Base-by-base conservation (phyloP, 179 eudicot genomes). In the Nepenthes alata region DNA sequence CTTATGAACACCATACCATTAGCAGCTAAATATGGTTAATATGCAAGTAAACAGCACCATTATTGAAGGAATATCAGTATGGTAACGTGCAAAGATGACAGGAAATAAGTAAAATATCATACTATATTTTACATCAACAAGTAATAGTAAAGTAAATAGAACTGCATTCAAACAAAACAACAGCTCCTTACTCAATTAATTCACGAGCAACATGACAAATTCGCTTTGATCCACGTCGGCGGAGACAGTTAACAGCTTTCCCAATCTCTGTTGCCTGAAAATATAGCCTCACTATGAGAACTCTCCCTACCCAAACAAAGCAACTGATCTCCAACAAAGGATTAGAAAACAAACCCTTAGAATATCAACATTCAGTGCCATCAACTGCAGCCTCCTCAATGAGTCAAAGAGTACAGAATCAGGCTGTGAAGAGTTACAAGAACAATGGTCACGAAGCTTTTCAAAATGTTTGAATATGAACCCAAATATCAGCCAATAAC, bases 221-320 rank as follows among this genome's bases (percentile, higher is more conserved):
- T 55, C 81, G 77, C 73, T 77, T 69, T 53, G 82, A 83, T 11
- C 69, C 71, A 68, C 80, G 88, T 70, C 64, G 83, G 41, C 79
- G 65, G 38, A 87, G 66, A 62, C 63, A 68, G 64, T 79, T 83
- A 48, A 87, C 95, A 64, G 86, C 74, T 74, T 77, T 85, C 55
- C 91, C 95, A 72, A 87, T 83, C 79, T 83, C 86, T 0, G 95
- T 85, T 37, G 80, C 83, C 95, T 87, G 83, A 67, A 58, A 57
- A 58, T 13, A 12, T 41, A 41, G 8, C 8, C 8, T 41, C 5
- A 7, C 45, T 4, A 41, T 41, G 45, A 41, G 45, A 41, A 41
- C 6, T 41, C 45, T 25, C 25, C 5, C 5, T 1, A 41, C 6
- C 45, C 45, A 41, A 41, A 41, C 45, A 41, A 41, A 4, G 8